Percentiles rank a stretch among this genome's conserved stretches.
Evolutionary conservation across 2,329 filamentous ascomycete species (phyloP).

Genomic region (Cytospora paraplurivora): DNA sequence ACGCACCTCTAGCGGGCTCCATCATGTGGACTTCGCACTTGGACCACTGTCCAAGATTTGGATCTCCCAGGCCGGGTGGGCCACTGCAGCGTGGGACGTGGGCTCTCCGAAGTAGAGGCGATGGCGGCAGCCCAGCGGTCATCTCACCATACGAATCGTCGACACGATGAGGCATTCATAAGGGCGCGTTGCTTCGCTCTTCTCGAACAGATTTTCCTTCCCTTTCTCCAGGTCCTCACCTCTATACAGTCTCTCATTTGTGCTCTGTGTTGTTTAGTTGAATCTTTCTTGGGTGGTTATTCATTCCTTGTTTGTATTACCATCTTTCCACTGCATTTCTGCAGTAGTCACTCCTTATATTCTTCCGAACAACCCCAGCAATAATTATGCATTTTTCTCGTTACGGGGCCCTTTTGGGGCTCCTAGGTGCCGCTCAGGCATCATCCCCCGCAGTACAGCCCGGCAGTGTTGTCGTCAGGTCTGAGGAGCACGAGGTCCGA

Average conservation of each 20-base stretch:
- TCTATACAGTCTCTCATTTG: constrained; percentile 28
- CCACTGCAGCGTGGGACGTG: constrained; percentile 7
- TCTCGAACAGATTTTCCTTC: not conserved
- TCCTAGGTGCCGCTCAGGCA: constrained; percentile 26
- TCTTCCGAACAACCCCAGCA: not conserved
- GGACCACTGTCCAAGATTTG: constrained; percentile 16
- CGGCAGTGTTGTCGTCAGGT: constrained; percentile 19
- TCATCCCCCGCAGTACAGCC: constrained; percentile 21
- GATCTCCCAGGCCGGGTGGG: constrained; percentile 17
- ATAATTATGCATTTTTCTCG: constrained; percentile 25
- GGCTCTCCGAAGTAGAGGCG: constrained; percentile 5
- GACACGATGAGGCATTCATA: constrained; percentile 13
- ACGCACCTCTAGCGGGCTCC: constrained; percentile 11
- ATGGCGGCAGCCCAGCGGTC: not conserved
- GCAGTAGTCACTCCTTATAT: constrained; percentile 26
- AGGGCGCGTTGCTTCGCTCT: constrained; percentile 5
- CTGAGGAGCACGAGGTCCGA: constrained; percentile 22
- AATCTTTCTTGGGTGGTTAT: constrained; percentile 17
- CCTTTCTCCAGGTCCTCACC: constrained; percentile 23
- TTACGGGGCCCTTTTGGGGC: constrained; percentile 26
- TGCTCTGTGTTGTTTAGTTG: constrained; percentile 26
- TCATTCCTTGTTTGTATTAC: constrained; percentile 18
- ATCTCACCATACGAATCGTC: constrained; percentile 20
- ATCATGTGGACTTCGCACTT: constrained; percentile 4
- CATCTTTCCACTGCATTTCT: constrained; percentile 21